Percentiles rank a stretch among this genome's conserved stretches.
phyloP scores from a whole-genome alignment of 2,329 filamentous ascomycete genomes.

The Byssothecium circinans region DNA sequence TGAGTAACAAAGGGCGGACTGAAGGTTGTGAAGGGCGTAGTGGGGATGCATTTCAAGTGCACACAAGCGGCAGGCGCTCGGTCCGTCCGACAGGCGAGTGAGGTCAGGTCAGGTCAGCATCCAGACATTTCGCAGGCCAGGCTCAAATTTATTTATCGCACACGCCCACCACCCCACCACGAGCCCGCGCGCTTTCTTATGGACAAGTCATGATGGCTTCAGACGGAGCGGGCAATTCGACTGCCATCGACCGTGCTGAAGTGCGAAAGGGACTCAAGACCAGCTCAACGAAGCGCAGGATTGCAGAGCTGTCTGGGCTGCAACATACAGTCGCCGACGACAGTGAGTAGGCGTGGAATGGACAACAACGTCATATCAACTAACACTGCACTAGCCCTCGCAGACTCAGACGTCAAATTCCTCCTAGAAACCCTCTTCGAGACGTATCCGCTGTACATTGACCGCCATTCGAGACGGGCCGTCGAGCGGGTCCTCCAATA shows the following conservation, averaged over 20 bases:
- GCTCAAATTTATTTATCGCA: conserved; percentile 9
- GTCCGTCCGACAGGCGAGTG: neutral
- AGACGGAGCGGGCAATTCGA: conserved; percentile 36
- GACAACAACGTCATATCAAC: neutral
- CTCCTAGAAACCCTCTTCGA: conserved; percentile 77
- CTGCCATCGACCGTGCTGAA: conserved; percentile 35
- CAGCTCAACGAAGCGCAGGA: conserved; percentile 53
- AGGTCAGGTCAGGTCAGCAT: neutral
- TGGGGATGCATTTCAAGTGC: too few relatives aligned
- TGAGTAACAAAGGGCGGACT: conserved; percentile 5
- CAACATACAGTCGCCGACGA: conserved; percentile 48
- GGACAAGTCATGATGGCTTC: conserved; percentile 40
- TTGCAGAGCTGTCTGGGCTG: conserved; percentile 48
- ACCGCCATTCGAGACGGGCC: conserved; percentile 79
- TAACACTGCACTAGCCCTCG: conserved; percentile 40
- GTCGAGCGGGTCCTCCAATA: conserved; percentile 77
- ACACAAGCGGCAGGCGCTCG: too few relatives aligned
- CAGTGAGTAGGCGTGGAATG: conserved; percentile 39
- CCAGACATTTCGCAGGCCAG: too few relatives aligned
- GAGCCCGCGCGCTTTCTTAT: conserved; percentile 32
- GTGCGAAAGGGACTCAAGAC: conserved; percentile 48
- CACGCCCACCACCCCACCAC: conserved; percentile 23
- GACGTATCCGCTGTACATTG: conserved; percentile 84
- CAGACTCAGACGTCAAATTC: conserved; percentile 48
- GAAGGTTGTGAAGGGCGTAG: neutral